Percentiles rank a stretch among this genome's conserved stretches.
Evolutionary conservation across 129 eudicot genomes (phyloP).

Genomic region (Ambrosia artemisiifolia): DNA sequence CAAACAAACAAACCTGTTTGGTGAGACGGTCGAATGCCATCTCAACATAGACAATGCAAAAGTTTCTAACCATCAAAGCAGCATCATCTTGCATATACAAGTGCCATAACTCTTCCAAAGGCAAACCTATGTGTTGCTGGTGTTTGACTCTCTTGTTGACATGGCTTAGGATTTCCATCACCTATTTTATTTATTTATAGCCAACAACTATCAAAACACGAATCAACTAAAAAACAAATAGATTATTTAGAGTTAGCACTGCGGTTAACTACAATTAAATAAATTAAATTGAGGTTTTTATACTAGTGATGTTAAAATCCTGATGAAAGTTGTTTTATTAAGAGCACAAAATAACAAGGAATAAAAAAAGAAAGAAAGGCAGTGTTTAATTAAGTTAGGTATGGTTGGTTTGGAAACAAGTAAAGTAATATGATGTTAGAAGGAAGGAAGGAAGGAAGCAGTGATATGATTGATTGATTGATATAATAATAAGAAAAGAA

Average conservation of each 20-base stretch:
- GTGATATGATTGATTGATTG: no score
- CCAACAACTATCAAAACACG: not conserved
- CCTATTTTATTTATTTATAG: constrained; percentile 38
- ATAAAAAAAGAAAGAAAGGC: not conserved
- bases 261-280: constrained; percentile 14
- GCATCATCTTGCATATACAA: constrained; percentile 67
- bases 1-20: constrained; percentile 72
- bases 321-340: not conserved
- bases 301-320: not conserved
- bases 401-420: not conserved
- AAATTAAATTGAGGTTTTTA: not conserved
- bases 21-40: constrained; percentile 81
- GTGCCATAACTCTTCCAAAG: constrained; percentile 69
- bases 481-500: no score
- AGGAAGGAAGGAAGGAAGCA: no score
- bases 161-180: constrained; percentile 82
- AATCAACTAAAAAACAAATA: constrained; percentile 4
- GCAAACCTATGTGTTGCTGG: constrained; percentile 72
- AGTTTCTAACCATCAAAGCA: constrained; percentile 80
- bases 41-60: constrained; percentile 86
- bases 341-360: no score
- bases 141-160: constrained; percentile 95
- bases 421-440: not conserved
- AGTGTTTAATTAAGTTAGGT: not conserved
- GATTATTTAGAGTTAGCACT: not conserved